Conservation (phyloP, 805 yeast genomes). For the Barnettozyma sp. region DNA sequence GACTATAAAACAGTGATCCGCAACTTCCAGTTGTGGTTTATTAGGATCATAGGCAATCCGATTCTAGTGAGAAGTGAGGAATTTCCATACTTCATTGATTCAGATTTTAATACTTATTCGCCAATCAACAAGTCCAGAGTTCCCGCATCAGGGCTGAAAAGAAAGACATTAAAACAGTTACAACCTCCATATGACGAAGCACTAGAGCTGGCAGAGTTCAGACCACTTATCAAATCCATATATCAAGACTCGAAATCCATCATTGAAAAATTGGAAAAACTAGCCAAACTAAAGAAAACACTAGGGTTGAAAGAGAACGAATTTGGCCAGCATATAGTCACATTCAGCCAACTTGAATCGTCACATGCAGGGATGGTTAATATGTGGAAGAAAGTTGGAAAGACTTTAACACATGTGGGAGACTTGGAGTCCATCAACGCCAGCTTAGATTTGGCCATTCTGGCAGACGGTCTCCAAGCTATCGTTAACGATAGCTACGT, state of each 20-base stretch:
- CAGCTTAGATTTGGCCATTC: conserved; percentile 60
- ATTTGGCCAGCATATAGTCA: conserved; percentile 37
- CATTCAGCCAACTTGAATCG: conserved; percentile 39
- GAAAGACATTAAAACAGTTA: conserved; percentile 87
- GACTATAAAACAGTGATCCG: conserved; percentile 50
- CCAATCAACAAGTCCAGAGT: conserved; percentile 48
- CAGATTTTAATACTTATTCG: conserved; percentile 51
- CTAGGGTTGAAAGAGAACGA: conserved; percentile 53
- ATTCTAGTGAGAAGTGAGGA: conserved; percentile 84
- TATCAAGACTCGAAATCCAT: conserved; percentile 51
- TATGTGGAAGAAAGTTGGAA: conserved; percentile 74
- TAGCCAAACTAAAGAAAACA: conserved; percentile 36
- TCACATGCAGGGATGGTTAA: conserved; percentile 63
- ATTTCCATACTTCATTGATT: conserved; percentile 73
- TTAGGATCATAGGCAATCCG: conserved; percentile 65
- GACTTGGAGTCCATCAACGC: conserved; percentile 71
- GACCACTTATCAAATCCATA: conserved; percentile 79
- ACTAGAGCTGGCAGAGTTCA: conserved; percentile 69
- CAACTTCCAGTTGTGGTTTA: conserved; percentile 81
- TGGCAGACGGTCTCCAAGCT: conserved; percentile 68
- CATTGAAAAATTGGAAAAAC: conserved; percentile 49
- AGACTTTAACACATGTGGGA: conserved; percentile 60
- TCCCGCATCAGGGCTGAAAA: conserved; percentile 77
- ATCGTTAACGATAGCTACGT: conserved; percentile 72
- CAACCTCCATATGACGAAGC: conserved; percentile 89